Conservation (phyloP, 805 yeast genomes). For the Saccharomyces kudriavzevii region DNA sequence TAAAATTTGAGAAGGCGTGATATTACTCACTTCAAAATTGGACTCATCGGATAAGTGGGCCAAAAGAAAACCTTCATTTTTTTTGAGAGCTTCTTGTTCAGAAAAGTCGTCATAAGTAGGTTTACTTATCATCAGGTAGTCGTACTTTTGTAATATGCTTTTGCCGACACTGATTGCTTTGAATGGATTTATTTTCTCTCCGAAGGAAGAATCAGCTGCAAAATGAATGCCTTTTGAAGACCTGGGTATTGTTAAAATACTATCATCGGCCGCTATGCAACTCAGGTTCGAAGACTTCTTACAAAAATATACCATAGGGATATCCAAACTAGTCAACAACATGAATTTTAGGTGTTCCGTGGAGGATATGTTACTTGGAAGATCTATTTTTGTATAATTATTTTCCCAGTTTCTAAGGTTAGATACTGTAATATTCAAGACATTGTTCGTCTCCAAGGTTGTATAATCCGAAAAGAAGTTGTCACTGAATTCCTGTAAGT, state of each 20-base stretch:
- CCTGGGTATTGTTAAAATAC: slow-evolving; percentile 41
- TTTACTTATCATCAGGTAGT: slow-evolving; percentile 43
- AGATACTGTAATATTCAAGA: background rate
- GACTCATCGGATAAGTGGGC: slow-evolving; percentile 10
- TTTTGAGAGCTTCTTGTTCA: background rate
- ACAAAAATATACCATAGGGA: background rate
- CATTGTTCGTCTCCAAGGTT: background rate
- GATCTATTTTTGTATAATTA: background rate
- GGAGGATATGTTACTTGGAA: background rate
- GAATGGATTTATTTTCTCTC: slow-evolving; percentile 43
- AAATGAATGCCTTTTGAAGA: slow-evolving; percentile 33
- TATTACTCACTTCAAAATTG: background rate
- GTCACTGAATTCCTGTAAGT: background rate
- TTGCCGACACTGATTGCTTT: slow-evolving; percentile 39
- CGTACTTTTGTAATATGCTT: slow-evolving; percentile 36
- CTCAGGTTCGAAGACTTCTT: slow-evolving; percentile 20
- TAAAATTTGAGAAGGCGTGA: slow-evolving; percentile 11
- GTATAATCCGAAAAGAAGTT: background rate
- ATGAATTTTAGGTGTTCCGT: background rate
- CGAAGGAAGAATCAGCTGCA: slow-evolving; percentile 47
- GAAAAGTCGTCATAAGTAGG: slow-evolving; percentile 7
- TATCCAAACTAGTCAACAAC: background rate
- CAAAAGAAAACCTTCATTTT: slow-evolving; percentile 16
- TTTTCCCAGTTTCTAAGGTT: background rate
- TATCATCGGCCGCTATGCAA: slow-evolving; percentile 40